These are phyloP conservation scores for Claviceps sp. DNA, from an alignment of 2,329 filamentous ascomycete species.

Conservation along the genomic window DNA sequence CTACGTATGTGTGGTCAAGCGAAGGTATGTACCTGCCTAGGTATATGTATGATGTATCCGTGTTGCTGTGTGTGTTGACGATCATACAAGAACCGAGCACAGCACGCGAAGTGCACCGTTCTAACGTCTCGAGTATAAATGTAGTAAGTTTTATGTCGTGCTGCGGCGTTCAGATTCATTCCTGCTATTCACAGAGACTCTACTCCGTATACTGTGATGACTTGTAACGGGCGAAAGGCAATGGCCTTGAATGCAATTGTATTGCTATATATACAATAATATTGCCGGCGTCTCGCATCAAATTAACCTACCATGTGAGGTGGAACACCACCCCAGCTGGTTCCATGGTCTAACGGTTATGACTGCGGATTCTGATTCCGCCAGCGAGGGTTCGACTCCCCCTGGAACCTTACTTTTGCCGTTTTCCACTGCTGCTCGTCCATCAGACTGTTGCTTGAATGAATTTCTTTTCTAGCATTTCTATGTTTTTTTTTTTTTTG, in stretches of 20 bases:
- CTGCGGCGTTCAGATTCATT: too few species aligned
- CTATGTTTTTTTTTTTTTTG: background rate
- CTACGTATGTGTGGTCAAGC: background rate
- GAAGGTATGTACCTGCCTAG: background rate
- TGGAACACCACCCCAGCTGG: constrained; percentile 13
- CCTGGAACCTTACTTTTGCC: constrained; percentile 18
- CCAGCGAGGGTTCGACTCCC: constrained; percentile 25
- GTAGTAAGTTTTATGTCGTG: too few species aligned
- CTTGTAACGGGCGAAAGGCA: too few species aligned
- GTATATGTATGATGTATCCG: background rate
- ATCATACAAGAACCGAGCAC: too few species aligned
- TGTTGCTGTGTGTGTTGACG: too few species aligned
- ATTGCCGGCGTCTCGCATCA: background rate
- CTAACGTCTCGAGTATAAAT: too few species aligned
- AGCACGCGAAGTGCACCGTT: too few species aligned
- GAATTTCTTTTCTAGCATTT: background rate
- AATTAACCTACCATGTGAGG: constrained; percentile 12
- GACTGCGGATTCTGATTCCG: constrained; percentile 24
- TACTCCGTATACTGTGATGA: too few species aligned
- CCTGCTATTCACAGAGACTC: too few species aligned
- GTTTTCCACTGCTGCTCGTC: background rate
- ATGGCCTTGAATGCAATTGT: too few species aligned
- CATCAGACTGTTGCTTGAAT: background rate
- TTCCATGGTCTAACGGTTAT: constrained; percentile 25
- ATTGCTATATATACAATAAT: background rate